phyloP scores from a whole-genome alignment of 2,329 filamentous ascomycete species.

The Pyricularia grisea region DNA sequence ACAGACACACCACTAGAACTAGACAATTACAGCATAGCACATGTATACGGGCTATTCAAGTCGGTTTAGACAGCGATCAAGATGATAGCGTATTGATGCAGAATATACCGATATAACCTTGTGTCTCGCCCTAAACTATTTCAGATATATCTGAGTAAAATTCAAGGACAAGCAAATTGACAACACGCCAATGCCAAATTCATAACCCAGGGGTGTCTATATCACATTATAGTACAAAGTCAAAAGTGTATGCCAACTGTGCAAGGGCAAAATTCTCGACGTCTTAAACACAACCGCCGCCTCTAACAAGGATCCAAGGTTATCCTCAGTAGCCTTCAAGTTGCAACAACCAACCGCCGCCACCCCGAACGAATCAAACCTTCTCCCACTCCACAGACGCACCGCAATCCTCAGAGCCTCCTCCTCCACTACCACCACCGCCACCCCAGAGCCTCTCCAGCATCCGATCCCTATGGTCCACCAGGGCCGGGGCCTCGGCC shows the following conservation, averaged over 20 bases:
- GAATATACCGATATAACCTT: background rate
- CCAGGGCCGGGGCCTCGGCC: constrained; percentile 47
- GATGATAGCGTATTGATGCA: background rate
- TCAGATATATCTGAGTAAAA: background rate
- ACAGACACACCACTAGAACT: background rate
- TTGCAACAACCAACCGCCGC: background rate
- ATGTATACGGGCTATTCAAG: background rate
- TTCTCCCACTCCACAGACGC: background rate
- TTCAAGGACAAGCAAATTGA: background rate
- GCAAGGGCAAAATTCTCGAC: background rate
- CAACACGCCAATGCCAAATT: background rate
- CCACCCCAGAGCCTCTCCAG: constrained; percentile 17
- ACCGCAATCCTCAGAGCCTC: background rate
- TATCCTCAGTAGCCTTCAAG: background rate
- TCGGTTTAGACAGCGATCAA: background rate
- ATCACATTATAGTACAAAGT: background rate
- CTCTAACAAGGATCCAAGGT: background rate
- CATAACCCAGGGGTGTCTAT: background rate
- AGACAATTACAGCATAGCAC: background rate
- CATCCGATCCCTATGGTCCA: constrained; percentile 47
- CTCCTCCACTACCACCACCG: background rate
- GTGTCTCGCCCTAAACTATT: background rate
- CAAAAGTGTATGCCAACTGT: background rate
- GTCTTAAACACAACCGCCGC: background rate
- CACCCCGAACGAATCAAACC: background rate